A percentile compares a stretch with the other conserved stretches of the same genome.
phyloP scores from a whole-genome alignment of 768 basidiomycete genomes.

The Kwoniella botswanensis region DNA sequence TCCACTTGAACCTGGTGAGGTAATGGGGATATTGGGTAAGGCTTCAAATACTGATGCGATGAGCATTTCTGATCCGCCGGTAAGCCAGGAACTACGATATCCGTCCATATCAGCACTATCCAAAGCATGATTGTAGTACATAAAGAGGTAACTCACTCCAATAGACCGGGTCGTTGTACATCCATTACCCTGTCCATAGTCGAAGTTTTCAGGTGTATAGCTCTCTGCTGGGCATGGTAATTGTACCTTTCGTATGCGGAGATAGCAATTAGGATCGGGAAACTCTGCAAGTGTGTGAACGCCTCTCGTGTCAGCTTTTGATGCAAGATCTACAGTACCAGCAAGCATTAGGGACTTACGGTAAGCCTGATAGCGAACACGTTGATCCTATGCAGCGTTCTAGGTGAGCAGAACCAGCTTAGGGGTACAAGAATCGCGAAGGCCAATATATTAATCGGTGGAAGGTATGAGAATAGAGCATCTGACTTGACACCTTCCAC shows the following conservation, averaged over 20 bases:
- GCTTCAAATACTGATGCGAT: slow-evolving; percentile 51
- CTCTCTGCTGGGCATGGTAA: slow-evolving; percentile 31
- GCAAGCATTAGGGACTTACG: slow-evolving; percentile 58
- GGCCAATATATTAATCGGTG: slow-evolving; percentile 67
- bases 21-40: slow-evolving; percentile 5
- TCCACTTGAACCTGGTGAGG: slow-evolving; percentile 12
- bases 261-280: slow-evolving; percentile 78
- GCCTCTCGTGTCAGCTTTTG: neutral
- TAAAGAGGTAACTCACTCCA: slow-evolving; percentile 42
- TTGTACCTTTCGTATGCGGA: slow-evolving; percentile 74
- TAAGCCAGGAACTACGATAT: slow-evolving; percentile 47
- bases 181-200: slow-evolving; percentile 31
- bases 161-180: slow-evolving; percentile 36
- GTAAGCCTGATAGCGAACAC: slow-evolving; percentile 85
- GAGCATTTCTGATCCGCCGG: slow-evolving; percentile 46
- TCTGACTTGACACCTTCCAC: slow-evolving; percentile 91
- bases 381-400: slow-evolving; percentile 79
- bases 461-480: slow-evolving; percentile 88
- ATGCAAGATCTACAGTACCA: no score
- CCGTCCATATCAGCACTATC: neutral
- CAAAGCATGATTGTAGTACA: neutral
- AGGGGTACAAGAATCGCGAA: slow-evolving; percentile 79
- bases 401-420: slow-evolving; percentile 74
- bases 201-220: slow-evolving; percentile 28
- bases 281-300: slow-evolving; percentile 61